A percentile compares a stretch with the other conserved stretches of the same genome.
Conservation (phyloP, 176 grass and related monocot genomes). For the Echinochloa phyllopogon region DNA sequence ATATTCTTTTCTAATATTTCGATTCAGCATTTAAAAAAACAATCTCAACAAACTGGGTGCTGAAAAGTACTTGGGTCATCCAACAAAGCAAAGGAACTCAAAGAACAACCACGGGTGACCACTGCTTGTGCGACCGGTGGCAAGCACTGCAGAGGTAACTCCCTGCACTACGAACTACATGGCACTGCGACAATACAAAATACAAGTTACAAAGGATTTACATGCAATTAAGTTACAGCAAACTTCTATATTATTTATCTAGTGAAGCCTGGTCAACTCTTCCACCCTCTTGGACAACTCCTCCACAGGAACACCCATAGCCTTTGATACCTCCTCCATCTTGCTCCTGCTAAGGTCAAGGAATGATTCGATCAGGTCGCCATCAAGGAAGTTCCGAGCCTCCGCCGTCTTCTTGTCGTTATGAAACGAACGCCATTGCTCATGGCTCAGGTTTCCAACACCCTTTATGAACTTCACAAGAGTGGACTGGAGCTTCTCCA, state of each 20-base stretch:
- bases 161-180: not conserved
- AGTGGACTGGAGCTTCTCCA: conserved; percentile 81
- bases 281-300: conserved; percentile 92
- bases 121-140: not conserved
- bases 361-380: conserved; percentile 91
- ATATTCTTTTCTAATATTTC: not conserved
- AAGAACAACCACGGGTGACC: not conserved
- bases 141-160: not conserved
- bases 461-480: conserved; percentile 91
- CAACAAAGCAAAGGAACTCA: not conserved
- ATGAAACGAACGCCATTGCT: conserved; percentile 88
- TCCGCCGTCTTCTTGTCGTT: conserved; percentile 75
- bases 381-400: conserved; percentile 79
- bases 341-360: conserved; percentile 73
- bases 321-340: conserved; percentile 87
- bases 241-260: conserved; percentile 33
- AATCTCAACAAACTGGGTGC: not conserved
- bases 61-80: not conserved
- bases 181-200: not conserved
- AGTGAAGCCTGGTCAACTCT: conserved; percentile 93
- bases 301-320: conserved; percentile 65
- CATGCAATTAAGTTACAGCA: conserved; percentile 8
- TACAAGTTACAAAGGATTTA: conserved; percentile 20
- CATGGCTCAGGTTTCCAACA: conserved; percentile 80
- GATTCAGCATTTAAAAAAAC: not conserved